phyloP scores from a whole-genome alignment of 192 early-diverging fungal genomes.

The Phlyctochytrium arcticum region DNA sequence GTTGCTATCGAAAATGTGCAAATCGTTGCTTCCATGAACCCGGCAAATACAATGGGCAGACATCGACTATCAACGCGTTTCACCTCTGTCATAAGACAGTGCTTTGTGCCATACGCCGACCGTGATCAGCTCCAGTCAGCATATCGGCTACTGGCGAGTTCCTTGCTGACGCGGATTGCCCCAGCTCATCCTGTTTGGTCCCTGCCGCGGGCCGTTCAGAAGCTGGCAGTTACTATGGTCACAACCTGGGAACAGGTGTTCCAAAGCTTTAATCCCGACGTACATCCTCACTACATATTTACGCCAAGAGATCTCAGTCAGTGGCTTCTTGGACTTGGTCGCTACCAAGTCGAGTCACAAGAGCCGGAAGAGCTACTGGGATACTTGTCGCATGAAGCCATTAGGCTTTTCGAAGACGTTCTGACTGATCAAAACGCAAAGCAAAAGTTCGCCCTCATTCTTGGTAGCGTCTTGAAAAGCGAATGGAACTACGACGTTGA shows the following conservation, averaged over 20 bases:
- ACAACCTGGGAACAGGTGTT: conserved; percentile 39
- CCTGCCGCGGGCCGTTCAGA: conserved; percentile 39
- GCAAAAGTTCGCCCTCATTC: conserved; percentile 35
- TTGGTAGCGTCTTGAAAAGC: conserved; percentile 29
- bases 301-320: conserved; percentile 49
- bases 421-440: conserved; percentile 34
- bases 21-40: conserved; percentile 57
- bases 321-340: conserved; percentile 36
- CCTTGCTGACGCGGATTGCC: conserved; percentile 27
- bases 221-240: conserved; percentile 44
- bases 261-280: conserved; percentile 48
- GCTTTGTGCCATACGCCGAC: conserved; percentile 44
- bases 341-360: conserved; percentile 33
- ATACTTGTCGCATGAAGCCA: conserved; percentile 43
- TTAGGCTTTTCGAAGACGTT: conserved; percentile 48
- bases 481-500: conserved; percentile 45
- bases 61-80: conserved; percentile 50
- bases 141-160: conserved; percentile 38
- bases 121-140: conserved; percentile 43
- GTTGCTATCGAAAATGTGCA: conserved; percentile 54
- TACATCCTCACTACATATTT: conserved; percentile 50
- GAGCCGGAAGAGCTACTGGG: conserved; percentile 43
- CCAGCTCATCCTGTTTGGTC: conserved; percentile 41
- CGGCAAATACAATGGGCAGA: conserved; percentile 44
- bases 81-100: conserved; percentile 46